Conservation (phyloP, 345 rosid genomes). For the Linum trigynum region DNA sequence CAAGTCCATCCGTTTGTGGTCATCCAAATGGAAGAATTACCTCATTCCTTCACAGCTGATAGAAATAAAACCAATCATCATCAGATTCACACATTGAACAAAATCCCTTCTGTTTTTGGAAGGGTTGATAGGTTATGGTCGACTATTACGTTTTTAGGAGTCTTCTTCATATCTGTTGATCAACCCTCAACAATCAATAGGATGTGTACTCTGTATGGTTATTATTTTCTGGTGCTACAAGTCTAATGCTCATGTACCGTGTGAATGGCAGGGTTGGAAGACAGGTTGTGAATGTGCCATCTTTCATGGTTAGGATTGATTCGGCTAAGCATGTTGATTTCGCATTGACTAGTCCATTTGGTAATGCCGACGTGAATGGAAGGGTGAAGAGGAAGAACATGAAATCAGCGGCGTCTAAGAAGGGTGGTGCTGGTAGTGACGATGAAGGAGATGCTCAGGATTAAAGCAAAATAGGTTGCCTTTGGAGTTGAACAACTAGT, state of each 20-base stretch:
- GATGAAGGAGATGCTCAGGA: slow-evolving; percentile 41
- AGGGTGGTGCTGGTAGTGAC: slow-evolving; percentile 56
- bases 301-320: slow-evolving; percentile 62
- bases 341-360: slow-evolving; percentile 57
- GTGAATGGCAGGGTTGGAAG: slow-evolving; percentile 46
- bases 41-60: too few species aligned
- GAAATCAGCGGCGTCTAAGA: slow-evolving; percentile 50
- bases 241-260: neutral
- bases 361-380: slow-evolving; percentile 54
- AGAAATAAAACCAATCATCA: too few species aligned
- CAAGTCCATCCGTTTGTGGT: too few species aligned
- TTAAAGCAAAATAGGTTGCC: neutral
- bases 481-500: neutral
- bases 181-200: too few species aligned
- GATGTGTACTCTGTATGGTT: too few species aligned
- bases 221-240: too few species aligned
- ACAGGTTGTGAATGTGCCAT: slow-evolving; percentile 62
- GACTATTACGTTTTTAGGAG: too few species aligned
- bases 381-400: slow-evolving; percentile 62
- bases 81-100: too few species aligned
- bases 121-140: too few species aligned
- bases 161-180: too few species aligned
- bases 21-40: too few species aligned
- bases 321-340: slow-evolving; percentile 64
- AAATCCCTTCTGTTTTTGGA: too few species aligned